Base-by-base conservation (phyloP, 1,284 basidiomycete genomes). In the Coniferiporia sulphurascens region DNA sequence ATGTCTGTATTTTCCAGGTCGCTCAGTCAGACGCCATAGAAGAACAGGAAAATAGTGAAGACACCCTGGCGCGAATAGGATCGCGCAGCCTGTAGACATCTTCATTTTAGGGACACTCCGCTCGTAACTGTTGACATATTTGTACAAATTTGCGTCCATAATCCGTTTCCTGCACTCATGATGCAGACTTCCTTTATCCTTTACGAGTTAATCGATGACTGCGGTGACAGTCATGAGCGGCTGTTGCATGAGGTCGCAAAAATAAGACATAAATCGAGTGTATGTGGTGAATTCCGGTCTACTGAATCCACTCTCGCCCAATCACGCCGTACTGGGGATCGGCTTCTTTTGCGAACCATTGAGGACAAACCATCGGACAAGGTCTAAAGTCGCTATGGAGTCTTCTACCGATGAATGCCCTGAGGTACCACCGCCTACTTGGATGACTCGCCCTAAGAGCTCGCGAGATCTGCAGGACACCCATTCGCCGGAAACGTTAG, bases 361-460 rank as follows among this genome's bases (percentile, higher is more conserved):
- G 50, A 85, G 66, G 56, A 89, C 71, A 68, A 83, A 80, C 83
- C 84, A 89, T 58, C 85, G 79, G n/a, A 96, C 85, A 35, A 95
- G 80, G 65, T 96, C 88, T 44, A 96, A 76, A 1, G 93, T 92
- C 0, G 92, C 91, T 36, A 82, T 73, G 0, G 91, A 92, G 74
- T 93, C 93, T 72, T 91, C 92, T 1, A 89, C 76, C 4, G 89
- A 92, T 48, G 89, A 93, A 75, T 95, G 93, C 6, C 93, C 93
- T 4, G 79, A 78, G 19, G 80, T 78, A 0, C 81, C 85, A 45
- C 82, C 87, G 34, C 87, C 88, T 9, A 79, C 79, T 69, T 96
- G 93, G 58, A 96, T 95, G 49, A 80, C 77, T 63, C 81, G 79
- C 5, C 86, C 85, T 6, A 95, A 76, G 66, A 89, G 83, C 67